Percentiles rank a stretch among this genome's conserved stretches.
Conservation (phyloP, 2,329 filamentous ascomycete genomes). For the Ophiostoma novo-ulmi region DNA sequence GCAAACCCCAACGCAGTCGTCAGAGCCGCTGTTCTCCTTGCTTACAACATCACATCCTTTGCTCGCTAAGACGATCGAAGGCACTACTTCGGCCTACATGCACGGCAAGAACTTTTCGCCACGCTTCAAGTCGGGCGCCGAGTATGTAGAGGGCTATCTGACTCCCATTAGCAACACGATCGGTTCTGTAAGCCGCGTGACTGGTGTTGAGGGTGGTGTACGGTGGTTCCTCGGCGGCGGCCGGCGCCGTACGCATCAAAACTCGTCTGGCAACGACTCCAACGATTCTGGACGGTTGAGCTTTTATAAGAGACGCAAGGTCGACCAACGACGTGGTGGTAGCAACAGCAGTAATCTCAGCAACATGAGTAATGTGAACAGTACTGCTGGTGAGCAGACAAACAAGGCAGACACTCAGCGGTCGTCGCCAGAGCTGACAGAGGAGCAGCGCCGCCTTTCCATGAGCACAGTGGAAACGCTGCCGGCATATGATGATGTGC, state of each 20-base stretch:
- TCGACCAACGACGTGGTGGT: slow-evolving; percentile 34
- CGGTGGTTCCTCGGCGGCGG: slow-evolving; percentile 71
- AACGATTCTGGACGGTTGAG: slow-evolving; percentile 35
- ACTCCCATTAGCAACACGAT: slow-evolving; percentile 83
- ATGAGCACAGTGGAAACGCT: slow-evolving; percentile 68
- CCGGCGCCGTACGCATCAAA: slow-evolving; percentile 39
- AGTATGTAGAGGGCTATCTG: slow-evolving; percentile 84
- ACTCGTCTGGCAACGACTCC: slow-evolving; percentile 23
- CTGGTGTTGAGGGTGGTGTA: slow-evolving; percentile 81
- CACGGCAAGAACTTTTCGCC: slow-evolving; percentile 87
- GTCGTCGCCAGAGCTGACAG: slow-evolving; percentile 25
- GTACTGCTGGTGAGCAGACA: background rate
- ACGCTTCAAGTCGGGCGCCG: slow-evolving; percentile 76
- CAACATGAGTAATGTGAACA: background rate
- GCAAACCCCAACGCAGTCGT: slow-evolving; percentile 35
- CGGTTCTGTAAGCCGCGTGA: slow-evolving; percentile 73
- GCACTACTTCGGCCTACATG: slow-evolving; percentile 78
- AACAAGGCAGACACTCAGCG: background rate
- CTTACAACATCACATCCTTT: slow-evolving; percentile 84
- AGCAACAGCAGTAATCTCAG: slow-evolving; percentile 7
- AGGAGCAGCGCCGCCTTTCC: slow-evolving; percentile 51
- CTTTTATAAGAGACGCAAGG: slow-evolving; percentile 57
- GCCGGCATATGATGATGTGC: slow-evolving; percentile 76
- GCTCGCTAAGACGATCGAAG: slow-evolving; percentile 77
- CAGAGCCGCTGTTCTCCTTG: slow-evolving; percentile 77